phyloP scores from a whole-genome alignment of 768 basidiomycete genomes.

The Pleurotus citrinopileatus region DNA sequence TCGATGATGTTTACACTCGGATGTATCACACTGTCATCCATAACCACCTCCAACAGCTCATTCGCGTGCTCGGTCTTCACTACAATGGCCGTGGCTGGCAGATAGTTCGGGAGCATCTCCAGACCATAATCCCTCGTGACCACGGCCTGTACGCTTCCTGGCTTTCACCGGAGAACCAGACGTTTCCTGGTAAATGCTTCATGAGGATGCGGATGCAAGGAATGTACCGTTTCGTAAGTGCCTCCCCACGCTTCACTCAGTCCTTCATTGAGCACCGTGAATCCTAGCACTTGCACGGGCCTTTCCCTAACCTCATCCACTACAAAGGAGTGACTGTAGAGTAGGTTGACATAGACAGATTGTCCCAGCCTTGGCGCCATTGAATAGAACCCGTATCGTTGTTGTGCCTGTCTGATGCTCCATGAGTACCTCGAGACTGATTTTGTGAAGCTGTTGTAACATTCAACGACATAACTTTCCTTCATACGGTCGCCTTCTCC shows the following conservation, averaged over 20 bases:
- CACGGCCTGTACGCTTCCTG: constrained; percentile 49
- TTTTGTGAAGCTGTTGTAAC: not conserved
- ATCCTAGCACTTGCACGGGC: constrained; percentile 48
- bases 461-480: too few species aligned
- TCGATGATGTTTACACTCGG: constrained; percentile 54
- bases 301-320: constrained; percentile 54
- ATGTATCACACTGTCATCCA: constrained; percentile 60
- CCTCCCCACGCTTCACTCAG: not conserved
- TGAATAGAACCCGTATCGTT: too few species aligned
- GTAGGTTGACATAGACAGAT: constrained; percentile 7
- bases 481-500: not conserved
- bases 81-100: constrained; percentile 54
- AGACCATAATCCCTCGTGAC: constrained; percentile 38
- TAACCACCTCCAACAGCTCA: constrained; percentile 58
- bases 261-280: not conserved
- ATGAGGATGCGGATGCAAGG: constrained; percentile 57
- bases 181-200: constrained; percentile 53
- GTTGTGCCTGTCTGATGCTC: too few species aligned
- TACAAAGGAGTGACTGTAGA: constrained; percentile 36
- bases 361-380: too few species aligned
- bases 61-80: constrained; percentile 55
- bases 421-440: not conserved
- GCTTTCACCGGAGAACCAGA: constrained; percentile 45
- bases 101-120: constrained; percentile 43
- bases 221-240: constrained; percentile 53